These are phyloP conservation scores for Thyridium curvatum DNA, from an alignment of 2,329 filamentous ascomycete species.

Conservation along the genomic window DNA sequence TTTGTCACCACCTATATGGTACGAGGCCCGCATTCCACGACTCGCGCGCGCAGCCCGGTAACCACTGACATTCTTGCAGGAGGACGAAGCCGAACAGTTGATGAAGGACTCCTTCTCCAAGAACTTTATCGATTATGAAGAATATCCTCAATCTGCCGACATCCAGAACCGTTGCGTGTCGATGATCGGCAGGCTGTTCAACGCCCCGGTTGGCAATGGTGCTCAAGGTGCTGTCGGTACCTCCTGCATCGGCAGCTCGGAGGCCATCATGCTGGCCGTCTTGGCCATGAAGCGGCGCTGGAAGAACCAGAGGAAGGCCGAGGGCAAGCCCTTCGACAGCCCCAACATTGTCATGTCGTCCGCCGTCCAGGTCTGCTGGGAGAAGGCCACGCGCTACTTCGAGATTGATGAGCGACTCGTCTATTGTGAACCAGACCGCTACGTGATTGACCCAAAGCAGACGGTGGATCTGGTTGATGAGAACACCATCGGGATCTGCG, in stretches of 20 bases:
- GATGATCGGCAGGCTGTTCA: constrained; percentile 87
- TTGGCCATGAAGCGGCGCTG: constrained; percentile 94
- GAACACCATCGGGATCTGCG: constrained; percentile 84
- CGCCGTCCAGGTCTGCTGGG: constrained; percentile 95
- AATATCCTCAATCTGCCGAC: constrained; percentile 74
- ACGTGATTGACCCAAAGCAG: constrained; percentile 57
- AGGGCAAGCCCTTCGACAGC: constrained; percentile 70
- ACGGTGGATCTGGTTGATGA: constrained; percentile 56
- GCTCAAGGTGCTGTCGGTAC: constrained; percentile 66
- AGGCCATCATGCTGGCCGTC: constrained; percentile 77
- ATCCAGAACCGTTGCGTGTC: constrained; percentile 89
- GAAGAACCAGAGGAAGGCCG: constrained; percentile 79
- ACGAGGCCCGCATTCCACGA: constrained; percentile 15
- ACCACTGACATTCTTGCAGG: constrained; percentile 37
- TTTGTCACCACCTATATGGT: constrained; percentile 98
- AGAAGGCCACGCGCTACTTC: constrained; percentile 85
- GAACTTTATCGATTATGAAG: constrained; percentile 91
- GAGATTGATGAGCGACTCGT: constrained; percentile 86
- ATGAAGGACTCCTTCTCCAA: constrained; percentile 90
- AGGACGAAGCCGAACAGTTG: constrained; percentile 92
- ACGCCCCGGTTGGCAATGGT: constrained; percentile 54
- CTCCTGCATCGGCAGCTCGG: constrained; percentile 82
- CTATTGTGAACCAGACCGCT: constrained; percentile 53
- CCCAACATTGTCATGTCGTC: constrained; percentile 96
- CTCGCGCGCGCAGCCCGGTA: not conserved